These are phyloP conservation scores for Taphrina flavorubra DNA, from an alignment of 1,139 yeast genomes.

Conservation along the genomic window DNA sequence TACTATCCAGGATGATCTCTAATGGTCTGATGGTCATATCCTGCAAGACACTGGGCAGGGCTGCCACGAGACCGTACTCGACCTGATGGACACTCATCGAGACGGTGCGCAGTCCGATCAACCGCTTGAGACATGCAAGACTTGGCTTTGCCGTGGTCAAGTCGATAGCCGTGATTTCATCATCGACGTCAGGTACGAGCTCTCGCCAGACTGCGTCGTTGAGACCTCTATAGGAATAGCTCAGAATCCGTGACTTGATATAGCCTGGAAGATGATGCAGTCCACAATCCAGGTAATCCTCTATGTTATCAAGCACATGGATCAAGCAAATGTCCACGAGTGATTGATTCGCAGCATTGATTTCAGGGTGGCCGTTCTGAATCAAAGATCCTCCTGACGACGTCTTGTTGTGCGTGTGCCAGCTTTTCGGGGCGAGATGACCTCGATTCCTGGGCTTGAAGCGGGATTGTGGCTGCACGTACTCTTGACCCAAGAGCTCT, in stretches of 20 bases:
- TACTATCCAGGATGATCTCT: not conserved
- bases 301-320: not conserved
- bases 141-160: constrained; percentile 11
- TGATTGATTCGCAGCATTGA: too few species aligned
- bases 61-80: constrained; percentile 1
- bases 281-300: constrained; percentile 6
- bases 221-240: not conserved
- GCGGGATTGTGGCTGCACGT: constrained; percentile 16
- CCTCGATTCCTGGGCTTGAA: constrained; percentile 24
- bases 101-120: constrained; percentile 5
- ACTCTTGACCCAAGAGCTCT: constrained; percentile 11
- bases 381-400: not conserved
- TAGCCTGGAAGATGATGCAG: constrained; percentile 11
- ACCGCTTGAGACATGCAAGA: not conserved
- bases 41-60: constrained; percentile 19
- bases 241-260: constrained; percentile 10
- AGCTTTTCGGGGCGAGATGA: constrained; percentile 24
- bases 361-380: too few species aligned
- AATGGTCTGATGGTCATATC: constrained; percentile 12
- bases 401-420: not conserved
- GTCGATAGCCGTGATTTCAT: constrained; percentile 9
- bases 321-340: constrained; percentile 11
- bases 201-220: constrained; percentile 16
- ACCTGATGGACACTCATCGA: constrained; percentile 3
- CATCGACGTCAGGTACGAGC: constrained; percentile 5